Conservation (phyloP, 1,284 basidiomycete species). For the Pisolithus thermaeus region DNA sequence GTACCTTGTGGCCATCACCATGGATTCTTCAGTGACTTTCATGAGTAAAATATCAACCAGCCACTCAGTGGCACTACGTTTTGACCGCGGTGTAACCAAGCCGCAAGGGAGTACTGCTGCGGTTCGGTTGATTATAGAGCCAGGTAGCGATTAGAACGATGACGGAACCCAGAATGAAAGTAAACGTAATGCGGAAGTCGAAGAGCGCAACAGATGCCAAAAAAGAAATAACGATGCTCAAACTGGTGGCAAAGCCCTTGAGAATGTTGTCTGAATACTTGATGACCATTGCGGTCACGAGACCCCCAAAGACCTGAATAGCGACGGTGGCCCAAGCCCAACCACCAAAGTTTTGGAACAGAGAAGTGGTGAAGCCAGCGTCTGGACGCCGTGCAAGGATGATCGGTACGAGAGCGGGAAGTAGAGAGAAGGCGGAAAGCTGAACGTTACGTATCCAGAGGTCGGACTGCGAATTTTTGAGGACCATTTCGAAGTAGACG, state of each 20-base stretch:
- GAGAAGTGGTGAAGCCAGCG: constrained; percentile 33
- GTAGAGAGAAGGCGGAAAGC: constrained; percentile 87
- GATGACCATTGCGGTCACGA: constrained; percentile 85
- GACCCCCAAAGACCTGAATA: constrained; percentile 85
- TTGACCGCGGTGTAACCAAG: constrained; percentile 26
- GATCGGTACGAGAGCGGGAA: constrained; percentile 86
- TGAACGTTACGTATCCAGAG: constrained; percentile 98
- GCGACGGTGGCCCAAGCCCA: constrained; percentile 91
- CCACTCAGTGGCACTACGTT: neutral
- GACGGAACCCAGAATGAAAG: constrained; percentile 77
- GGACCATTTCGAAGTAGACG: constrained; percentile 97
- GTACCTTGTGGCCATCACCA: neutral
- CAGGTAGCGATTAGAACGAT: constrained; percentile 86
- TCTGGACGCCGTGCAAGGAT: constrained; percentile 48
- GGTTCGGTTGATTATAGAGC: constrained; percentile 76
- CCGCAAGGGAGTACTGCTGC: constrained; percentile 23
- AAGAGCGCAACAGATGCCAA: constrained; percentile 85
- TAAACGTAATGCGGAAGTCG: constrained; percentile 79
- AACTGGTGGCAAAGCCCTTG: constrained; percentile 91
- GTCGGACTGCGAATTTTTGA: constrained; percentile 86
- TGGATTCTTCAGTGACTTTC: neutral
- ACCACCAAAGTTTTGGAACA: constrained; percentile 76
- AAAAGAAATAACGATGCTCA: constrained; percentile 92
- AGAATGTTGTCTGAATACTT: constrained; percentile 86
- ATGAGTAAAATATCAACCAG: neutral